Conservation (phyloP, 768 basidiomycete genomes). For the Fomitopsis serialis region DNA sequence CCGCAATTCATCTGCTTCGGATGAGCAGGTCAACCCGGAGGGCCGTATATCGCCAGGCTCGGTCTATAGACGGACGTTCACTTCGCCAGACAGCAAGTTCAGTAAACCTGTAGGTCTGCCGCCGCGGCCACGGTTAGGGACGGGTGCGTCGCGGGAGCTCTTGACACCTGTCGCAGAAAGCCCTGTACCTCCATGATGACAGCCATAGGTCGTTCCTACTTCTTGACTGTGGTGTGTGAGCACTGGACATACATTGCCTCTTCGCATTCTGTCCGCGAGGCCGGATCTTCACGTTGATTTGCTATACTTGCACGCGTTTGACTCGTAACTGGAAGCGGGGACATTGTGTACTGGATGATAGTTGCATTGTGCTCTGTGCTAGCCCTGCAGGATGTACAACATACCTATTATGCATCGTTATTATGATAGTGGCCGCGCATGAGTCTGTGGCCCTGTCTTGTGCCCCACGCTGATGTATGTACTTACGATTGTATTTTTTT, state of each 20-base stretch:
- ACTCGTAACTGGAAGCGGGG: neutral
- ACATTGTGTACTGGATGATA: neutral
- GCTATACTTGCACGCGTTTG: neutral
- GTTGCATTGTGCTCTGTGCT: no score
- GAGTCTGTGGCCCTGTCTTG: no score
- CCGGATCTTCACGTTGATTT: neutral
- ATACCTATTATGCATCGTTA: no score
- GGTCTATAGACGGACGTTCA: neutral
- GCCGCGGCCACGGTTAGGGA: conserved; percentile 17
- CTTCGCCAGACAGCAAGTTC: conserved; percentile 7
- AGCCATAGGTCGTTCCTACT: neutral
- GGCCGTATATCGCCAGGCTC: neutral
- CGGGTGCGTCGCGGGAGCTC: conserved; percentile 1
- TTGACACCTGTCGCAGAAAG: conserved; percentile 10
- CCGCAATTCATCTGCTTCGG: no score
- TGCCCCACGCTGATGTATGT: no score
- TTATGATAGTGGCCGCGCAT: no score
- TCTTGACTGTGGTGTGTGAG: neutral
- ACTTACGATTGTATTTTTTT: no score
- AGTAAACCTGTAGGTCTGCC: conserved; percentile 21
- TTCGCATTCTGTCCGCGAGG: neutral
- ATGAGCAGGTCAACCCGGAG: neutral
- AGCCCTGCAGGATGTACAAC: no score
- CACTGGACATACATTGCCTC: neutral
- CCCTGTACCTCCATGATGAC: neutral